phyloP scores from a whole-genome alignment of 768 basidiomycete species.

The Russula foetens region DNA sequence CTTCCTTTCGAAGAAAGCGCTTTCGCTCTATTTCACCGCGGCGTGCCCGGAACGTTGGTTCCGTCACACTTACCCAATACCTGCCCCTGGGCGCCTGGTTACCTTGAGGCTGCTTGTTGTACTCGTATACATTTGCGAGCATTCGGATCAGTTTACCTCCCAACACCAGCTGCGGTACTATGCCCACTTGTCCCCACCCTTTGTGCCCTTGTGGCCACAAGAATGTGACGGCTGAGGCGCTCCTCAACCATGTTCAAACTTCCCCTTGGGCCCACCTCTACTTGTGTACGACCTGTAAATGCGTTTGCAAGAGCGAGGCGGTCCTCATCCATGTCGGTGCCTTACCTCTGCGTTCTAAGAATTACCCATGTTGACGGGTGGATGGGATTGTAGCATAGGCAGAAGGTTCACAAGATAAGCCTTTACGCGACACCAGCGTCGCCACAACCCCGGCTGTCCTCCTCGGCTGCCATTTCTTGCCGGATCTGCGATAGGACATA shows the following conservation, averaged over 20 bases:
- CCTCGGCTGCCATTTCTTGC: background rate
- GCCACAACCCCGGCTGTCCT: background rate
- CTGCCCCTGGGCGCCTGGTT: slow-evolving; percentile 8
- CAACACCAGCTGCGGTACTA: background rate
- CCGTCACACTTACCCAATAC: background rate
- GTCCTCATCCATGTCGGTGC: slow-evolving; percentile 10
- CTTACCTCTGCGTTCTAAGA: background rate
- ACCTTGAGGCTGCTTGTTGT: slow-evolving; percentile 2
- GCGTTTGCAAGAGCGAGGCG: slow-evolving; percentile 14
- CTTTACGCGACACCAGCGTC: background rate
- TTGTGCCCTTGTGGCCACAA: slow-evolving; percentile 15
- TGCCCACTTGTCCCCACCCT: slow-evolving; percentile 19
- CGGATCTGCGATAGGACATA: slow-evolving; percentile 1
- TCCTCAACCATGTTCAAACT: slow-evolving; percentile 11
- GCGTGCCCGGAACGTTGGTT: slow-evolving; percentile 8
- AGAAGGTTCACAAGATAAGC: slow-evolving; percentile 9
- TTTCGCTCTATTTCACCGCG: background rate
- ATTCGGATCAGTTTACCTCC: background rate
- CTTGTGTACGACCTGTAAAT: slow-evolving; percentile 16
- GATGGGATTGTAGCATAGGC: slow-evolving; percentile 5
- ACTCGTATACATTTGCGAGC: background rate
- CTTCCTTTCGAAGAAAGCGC: background rate
- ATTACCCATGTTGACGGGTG: background rate
- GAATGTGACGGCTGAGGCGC: slow-evolving; percentile 1
- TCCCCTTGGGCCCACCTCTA: slow-evolving; percentile 16